These are phyloP conservation scores for Ostreobium quekettii DNA, from an alignment of 139 green algal species.

Conservation along the genomic window DNA sequence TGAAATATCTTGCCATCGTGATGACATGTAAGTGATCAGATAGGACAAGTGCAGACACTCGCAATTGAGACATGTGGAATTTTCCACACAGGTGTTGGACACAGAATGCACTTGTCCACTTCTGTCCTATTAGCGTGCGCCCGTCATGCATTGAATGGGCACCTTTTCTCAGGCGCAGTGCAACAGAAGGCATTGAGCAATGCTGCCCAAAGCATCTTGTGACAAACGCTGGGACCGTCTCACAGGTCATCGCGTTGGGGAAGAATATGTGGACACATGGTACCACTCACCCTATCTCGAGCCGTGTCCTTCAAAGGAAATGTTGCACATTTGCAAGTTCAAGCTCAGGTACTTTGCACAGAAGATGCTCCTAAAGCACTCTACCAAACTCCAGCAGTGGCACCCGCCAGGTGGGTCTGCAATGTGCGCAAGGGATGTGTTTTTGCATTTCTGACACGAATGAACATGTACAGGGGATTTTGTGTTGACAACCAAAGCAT, in stretches of 20 bases:
- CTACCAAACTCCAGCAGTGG: constrained; percentile 76
- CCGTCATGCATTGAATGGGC: too few species aligned
- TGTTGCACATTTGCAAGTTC: constrained; percentile 90
- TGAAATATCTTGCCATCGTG: too few species aligned
- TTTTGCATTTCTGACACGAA: not conserved
- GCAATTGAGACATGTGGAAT: too few species aligned
- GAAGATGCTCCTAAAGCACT: constrained; percentile 85
- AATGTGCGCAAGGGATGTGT: constrained; percentile 1
- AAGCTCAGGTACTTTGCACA: constrained; percentile 80
- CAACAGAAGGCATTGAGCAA: too few species aligned
- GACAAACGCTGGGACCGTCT: too few species aligned
- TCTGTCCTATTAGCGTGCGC: too few species aligned
- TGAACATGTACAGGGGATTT: not conserved
- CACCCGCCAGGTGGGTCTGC: constrained; percentile 88
- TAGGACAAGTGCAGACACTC: too few species aligned
- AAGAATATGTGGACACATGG: constrained; percentile 92
- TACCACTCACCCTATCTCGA: constrained; percentile 95
- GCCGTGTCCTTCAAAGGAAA: constrained; percentile 83
- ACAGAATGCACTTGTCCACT: too few species aligned
- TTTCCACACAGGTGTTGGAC: too few species aligned
- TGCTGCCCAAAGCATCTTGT: too few species aligned
- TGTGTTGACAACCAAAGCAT: not conserved
- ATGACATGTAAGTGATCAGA: too few species aligned
- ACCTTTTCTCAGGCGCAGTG: too few species aligned
- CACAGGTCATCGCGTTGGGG: constrained; percentile 82